A percentile compares a stretch with the other conserved stretches of the same genome.
Conservation (phyloP, 2,329 filamentous ascomycete genomes). For the Botryotinia globosa region DNA sequence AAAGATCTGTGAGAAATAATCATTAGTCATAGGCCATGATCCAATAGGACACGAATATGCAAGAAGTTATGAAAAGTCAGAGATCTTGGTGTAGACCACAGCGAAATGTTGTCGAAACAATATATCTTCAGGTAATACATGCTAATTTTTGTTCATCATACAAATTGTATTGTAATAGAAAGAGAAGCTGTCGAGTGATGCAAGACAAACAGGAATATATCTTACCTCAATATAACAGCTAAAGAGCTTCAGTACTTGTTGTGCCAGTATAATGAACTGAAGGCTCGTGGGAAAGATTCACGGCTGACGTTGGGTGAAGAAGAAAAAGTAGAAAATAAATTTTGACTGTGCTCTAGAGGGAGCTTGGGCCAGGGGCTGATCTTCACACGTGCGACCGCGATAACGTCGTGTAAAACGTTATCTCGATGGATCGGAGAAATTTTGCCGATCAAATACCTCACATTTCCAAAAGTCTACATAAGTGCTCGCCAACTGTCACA, state of each 20-base stretch:
- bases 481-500: not conserved
- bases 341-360: not conserved
- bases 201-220: slow-evolving; percentile 12
- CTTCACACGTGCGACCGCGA: slow-evolving; percentile 4
- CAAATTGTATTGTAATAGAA: not conserved
- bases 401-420: slow-evolving; percentile 1
- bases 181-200: not conserved
- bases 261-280: not conserved
- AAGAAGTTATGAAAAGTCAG: slow-evolving; percentile 46
- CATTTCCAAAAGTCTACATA: slow-evolving; percentile 2
- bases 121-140: slow-evolving; percentile 44
- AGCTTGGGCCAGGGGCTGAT: not conserved
- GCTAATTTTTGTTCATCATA: slow-evolving; percentile 42
- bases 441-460: not conserved
- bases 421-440: slow-evolving; percentile 1
- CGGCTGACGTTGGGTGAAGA: not conserved
- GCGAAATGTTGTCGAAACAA: slow-evolving; percentile 50
- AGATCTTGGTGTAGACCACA: slow-evolving; percentile 67
- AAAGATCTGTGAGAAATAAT: not conserved
- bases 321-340: slow-evolving; percentile 1
- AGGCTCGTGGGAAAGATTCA: not conserved
- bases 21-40: not conserved
- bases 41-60: not conserved
- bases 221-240: slow-evolving; percentile 23
- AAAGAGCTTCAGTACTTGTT: not conserved